phyloP scores from a whole-genome alignment of 441 rosid species.

The Arabidopsis hybrid region DNA sequence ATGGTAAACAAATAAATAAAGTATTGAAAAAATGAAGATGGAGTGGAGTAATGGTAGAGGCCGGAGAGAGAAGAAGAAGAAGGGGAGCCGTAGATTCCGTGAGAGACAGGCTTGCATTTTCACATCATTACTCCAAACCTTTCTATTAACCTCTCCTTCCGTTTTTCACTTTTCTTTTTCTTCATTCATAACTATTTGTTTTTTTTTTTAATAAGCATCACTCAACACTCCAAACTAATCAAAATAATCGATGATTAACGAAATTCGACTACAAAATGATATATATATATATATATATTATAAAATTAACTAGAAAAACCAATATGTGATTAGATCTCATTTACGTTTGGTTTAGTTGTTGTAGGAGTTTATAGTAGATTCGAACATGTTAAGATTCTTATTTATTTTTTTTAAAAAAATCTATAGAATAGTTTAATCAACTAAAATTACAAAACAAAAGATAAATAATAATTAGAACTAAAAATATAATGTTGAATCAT shows the following conservation, averaged over 20 bases:
- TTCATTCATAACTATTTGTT: no score
- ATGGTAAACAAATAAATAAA: neutral
- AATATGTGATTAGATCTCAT: neutral
- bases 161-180: neutral
- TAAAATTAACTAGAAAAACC: neutral
- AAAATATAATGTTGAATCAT: neutral
- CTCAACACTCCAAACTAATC: neutral
- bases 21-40: neutral
- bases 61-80: conserved; percentile 9
- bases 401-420: neutral
- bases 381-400: neutral
- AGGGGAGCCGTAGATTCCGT: conserved; percentile 58
- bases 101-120: conserved; percentile 65
- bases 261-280: neutral
- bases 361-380: neutral
- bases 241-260: neutral
- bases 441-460: neutral
- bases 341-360: neutral
- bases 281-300: neutral
- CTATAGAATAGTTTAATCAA: neutral
- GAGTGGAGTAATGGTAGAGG: conserved; percentile 41
- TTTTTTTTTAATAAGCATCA: neutral
- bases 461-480: neutral
- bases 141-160: conserved; percentile 16
- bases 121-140: conserved; percentile 47